Evolutionary conservation across 2,329 filamentous ascomycete species (phyloP).

Genomic region (Clathrospora elynae): DNA sequence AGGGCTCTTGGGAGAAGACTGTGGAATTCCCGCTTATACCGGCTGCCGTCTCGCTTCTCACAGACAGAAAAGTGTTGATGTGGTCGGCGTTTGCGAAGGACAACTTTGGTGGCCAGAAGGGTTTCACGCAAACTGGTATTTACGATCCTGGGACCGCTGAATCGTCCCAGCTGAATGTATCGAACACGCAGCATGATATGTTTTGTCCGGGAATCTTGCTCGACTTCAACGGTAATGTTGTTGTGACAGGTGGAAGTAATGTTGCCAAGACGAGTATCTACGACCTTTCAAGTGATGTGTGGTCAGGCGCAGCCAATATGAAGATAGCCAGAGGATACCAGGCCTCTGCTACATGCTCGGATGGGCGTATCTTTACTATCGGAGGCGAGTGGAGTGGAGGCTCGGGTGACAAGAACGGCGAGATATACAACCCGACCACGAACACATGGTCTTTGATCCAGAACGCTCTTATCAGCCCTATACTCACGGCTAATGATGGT

Average conservation of each 20-base stretch:
- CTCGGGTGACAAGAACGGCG: slow-evolving; percentile 59
- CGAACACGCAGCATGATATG: slow-evolving; percentile 59
- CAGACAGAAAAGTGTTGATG: slow-evolving; percentile 32
- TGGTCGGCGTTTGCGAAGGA: slow-evolving; percentile 31
- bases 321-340: slow-evolving; percentile 66
- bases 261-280: slow-evolving; percentile 54
- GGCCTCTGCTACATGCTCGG: slow-evolving; percentile 55
- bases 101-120: slow-evolving; percentile 25
- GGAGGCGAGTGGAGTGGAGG: slow-evolving; percentile 63
- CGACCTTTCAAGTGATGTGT: slow-evolving; percentile 51
- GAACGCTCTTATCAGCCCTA: slow-evolving; percentile 53
- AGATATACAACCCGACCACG: slow-evolving; percentile 51
- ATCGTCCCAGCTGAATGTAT: slow-evolving; percentile 34
- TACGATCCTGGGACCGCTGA: slow-evolving; percentile 36
- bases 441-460: slow-evolving; percentile 56
- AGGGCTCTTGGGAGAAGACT: slow-evolving; percentile 34
- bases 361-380: slow-evolving; percentile 63
- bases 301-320: slow-evolving; percentile 57
- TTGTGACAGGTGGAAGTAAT: slow-evolving; percentile 61
- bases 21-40: slow-evolving; percentile 38
- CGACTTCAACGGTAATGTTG: slow-evolving; percentile 55
- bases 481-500: slow-evolving; percentile 56
- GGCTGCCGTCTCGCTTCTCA: slow-evolving; percentile 30
- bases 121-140: slow-evolving; percentile 40
- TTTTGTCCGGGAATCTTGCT: slow-evolving; percentile 62